Evolutionary conservation across 495 filamentous ascomycete species (phyloP).

Genomic region (Penicillium silybi): DNA sequence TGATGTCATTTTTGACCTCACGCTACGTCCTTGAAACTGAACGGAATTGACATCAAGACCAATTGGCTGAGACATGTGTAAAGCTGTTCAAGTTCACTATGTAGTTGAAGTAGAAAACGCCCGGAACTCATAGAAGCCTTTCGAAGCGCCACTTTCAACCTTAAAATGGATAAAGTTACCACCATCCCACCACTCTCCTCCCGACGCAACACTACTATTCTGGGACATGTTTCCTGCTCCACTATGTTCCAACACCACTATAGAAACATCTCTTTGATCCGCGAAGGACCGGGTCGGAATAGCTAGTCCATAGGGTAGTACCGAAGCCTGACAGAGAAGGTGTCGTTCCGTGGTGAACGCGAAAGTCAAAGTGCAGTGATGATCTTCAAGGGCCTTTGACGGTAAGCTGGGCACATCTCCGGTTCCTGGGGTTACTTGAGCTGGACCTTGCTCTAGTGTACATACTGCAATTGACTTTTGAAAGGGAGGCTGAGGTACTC

Average conservation of each 20-base stretch:
- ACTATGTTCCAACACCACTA: not conserved
- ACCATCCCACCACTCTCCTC: not conserved
- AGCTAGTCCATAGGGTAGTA: not conserved
- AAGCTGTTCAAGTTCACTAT: too few relatives aligned
- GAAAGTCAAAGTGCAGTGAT: not conserved
- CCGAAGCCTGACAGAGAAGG: not conserved
- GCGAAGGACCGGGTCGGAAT: not conserved
- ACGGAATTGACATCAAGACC: too few relatives aligned
- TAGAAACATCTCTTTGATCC: not conserved
- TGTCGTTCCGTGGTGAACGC: not conserved
- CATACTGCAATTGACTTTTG: too few relatives aligned
- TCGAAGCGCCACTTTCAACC: not conserved
- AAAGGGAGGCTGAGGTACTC: too few relatives aligned
- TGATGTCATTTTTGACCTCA: conserved; percentile 4
- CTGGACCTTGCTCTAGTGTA: too few relatives aligned
- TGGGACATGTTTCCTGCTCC: not conserved
- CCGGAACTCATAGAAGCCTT: too few relatives aligned
- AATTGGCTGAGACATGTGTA: too few relatives aligned
- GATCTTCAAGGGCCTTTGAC: too few relatives aligned
- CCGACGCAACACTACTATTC: not conserved
- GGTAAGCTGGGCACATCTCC: too few relatives aligned
- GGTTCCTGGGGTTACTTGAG: too few relatives aligned
- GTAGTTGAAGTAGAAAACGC: too few relatives aligned
- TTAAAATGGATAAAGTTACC: conserved; percentile 8
- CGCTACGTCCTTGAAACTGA: too few relatives aligned